Conservation (phyloP, 164 flowering plant genomes). For the Tinospora cordifolia region DNA sequence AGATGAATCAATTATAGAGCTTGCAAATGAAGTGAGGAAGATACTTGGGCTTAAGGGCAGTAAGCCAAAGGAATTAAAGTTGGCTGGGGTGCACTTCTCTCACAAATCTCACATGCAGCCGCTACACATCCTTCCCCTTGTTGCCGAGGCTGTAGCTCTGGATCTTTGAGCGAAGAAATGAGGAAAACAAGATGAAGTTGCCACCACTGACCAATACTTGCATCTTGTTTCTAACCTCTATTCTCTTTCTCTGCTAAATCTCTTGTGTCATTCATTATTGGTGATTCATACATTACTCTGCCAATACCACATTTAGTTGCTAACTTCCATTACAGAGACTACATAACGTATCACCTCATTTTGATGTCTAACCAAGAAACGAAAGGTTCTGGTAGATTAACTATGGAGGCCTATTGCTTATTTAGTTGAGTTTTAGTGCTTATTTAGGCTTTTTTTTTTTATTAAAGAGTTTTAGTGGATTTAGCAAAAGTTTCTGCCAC, state of each 20-base stretch:
- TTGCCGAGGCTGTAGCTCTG: constrained; percentile 49
- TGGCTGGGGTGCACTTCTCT: constrained; percentile 23
- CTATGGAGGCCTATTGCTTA: not conserved
- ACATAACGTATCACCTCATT: not conserved
- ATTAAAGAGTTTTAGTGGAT: not conserved
- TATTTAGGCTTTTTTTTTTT: not conserved
- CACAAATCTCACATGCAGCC: constrained; percentile 35
- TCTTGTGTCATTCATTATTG: not conserved
- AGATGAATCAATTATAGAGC: constrained; percentile 69
- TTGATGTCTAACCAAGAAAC: not conserved
- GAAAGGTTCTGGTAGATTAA: not conserved
- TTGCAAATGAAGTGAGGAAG: constrained; percentile 89
- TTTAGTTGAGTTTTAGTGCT: not conserved
- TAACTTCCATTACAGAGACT: not conserved
- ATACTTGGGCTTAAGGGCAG: constrained; percentile 36
- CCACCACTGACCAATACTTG: not conserved
- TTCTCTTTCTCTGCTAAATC: not conserved
- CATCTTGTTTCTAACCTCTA: not conserved
- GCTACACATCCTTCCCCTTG: constrained; percentile 34
- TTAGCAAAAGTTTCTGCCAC: not conserved
- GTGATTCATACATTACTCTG: not conserved
- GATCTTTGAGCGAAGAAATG: constrained; percentile 29
- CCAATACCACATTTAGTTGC: not conserved
- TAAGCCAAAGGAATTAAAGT: constrained; percentile 32
- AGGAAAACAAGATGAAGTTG: not conserved